Conservation (phyloP, 2,329 filamentous ascomycete genomes). For the Endoconidiophora polonica region DNA sequence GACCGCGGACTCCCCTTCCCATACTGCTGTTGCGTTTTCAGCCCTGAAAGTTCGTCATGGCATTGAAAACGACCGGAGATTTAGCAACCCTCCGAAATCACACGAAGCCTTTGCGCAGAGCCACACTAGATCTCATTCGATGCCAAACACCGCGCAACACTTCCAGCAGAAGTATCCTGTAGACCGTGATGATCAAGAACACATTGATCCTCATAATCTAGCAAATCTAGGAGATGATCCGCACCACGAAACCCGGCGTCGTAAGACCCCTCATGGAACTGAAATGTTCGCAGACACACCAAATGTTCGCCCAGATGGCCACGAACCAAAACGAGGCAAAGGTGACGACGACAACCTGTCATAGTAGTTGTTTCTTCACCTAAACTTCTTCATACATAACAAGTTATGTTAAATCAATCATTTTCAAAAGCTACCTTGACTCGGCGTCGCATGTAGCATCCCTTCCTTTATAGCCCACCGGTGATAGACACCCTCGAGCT, state of each 20-base stretch:
- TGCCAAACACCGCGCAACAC: constrained; percentile 1
- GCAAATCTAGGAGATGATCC: constrained; percentile 5
- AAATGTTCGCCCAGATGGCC: background rate
- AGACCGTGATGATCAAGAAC: background rate
- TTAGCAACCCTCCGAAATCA: constrained; percentile 6
- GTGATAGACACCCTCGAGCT: background rate
- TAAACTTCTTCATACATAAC: background rate
- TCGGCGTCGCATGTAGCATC: background rate
- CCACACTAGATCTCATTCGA: constrained; percentile 8
- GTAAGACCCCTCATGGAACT: constrained; percentile 11
- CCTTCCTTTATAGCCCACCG: background rate
- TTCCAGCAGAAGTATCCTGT: constrained; percentile 2
- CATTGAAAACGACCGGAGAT: constrained; percentile 5
- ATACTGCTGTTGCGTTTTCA: constrained; percentile 1
- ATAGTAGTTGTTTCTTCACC: background rate
- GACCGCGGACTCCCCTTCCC: constrained; percentile 5
- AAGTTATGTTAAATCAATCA: too few relatives aligned
- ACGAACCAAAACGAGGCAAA: constrained; percentile 7
- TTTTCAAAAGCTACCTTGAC: too few relatives aligned
- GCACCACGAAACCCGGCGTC: constrained; percentile 8
- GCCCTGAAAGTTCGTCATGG: background rate
- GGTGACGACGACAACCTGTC: background rate
- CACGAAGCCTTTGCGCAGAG: constrained; percentile 1
- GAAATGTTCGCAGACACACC: constrained; percentile 7
- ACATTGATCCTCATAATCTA: background rate